A percentile compares a stretch with the other conserved stretches of the same genome.
phyloP scores from a whole-genome alignment of 2,329 filamentous ascomycete genomes.

The Sclerotinia sclerotiorum region DNA sequence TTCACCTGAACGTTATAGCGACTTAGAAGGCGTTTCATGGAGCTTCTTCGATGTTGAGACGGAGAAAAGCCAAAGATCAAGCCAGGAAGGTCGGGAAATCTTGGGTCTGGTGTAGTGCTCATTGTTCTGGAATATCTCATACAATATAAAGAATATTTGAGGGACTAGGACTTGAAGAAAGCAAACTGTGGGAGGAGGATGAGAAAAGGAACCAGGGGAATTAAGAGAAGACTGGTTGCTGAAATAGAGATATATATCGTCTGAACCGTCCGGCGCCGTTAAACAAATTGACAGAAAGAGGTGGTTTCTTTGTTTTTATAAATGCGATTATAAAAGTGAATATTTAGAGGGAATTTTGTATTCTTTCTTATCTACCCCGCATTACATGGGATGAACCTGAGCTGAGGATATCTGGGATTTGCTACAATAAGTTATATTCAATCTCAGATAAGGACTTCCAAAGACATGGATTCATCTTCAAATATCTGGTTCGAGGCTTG shows the following conservation, averaged over 20 bases:
- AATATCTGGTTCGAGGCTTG: neutral
- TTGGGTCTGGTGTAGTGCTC: neutral
- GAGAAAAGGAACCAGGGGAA: no score
- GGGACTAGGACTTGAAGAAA: neutral
- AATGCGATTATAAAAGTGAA: neutral
- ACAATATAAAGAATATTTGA: neutral
- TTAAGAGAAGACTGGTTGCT: neutral
- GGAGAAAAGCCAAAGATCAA: conserved; percentile 2
- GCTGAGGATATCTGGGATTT: no score
- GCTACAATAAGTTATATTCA: neutral
- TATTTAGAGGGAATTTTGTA: neutral
- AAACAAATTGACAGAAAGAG: neutral
- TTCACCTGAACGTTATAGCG: neutral
- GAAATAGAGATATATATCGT: neutral
- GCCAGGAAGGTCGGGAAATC: neutral
- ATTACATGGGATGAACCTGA: neutral
- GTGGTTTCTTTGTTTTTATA: neutral
- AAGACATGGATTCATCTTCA: no score
- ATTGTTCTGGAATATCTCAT: neutral
- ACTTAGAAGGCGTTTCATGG: neutral
- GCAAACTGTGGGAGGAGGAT: neutral
- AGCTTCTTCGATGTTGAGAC: neutral
- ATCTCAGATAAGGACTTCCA: neutral
- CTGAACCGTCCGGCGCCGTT: neutral
- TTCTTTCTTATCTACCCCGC: neutral